Evolutionary conservation across 2,329 filamentous ascomycete genomes (phyloP).

Genomic region (Simplicillium sp.): DNA sequence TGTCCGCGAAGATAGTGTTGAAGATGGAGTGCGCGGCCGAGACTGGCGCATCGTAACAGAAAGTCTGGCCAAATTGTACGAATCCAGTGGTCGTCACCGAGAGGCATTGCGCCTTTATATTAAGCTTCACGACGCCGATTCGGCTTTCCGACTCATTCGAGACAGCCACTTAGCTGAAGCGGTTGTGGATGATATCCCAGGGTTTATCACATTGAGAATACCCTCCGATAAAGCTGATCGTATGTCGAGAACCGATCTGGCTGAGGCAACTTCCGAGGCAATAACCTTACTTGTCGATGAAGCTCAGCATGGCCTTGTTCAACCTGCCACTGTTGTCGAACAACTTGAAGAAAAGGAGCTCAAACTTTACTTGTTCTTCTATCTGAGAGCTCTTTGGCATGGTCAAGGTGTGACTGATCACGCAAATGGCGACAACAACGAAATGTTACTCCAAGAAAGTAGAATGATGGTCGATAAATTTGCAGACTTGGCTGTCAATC

Average conservation of each 20-base stretch:
- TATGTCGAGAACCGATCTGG: conserved; percentile 61
- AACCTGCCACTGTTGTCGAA: conserved; percentile 64
- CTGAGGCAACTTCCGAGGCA: conserved; percentile 72
- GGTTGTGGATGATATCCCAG: conserved; percentile 80
- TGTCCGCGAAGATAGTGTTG: conserved; percentile 64
- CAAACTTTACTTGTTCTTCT: conserved; percentile 80
- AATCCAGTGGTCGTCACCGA: conserved; percentile 69
- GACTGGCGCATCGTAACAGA: conserved; percentile 91
- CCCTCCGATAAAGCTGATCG: conserved; percentile 57
- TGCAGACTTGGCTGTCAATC: conserved; percentile 73
- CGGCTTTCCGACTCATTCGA: conserved; percentile 74
- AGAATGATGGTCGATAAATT: conserved; percentile 72
- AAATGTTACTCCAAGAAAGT: conserved; percentile 48
- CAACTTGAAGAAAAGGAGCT: conserved; percentile 64
- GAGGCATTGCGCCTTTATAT: conserved; percentile 89
- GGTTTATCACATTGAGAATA: conserved; percentile 81
- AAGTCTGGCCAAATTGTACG: conserved; percentile 72
- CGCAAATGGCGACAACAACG: conserved; percentile 37
- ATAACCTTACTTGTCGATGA: conserved; percentile 83
- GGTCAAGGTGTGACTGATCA: conserved; percentile 56
- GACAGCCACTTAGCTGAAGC: conserved; percentile 87
- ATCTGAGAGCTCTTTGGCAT: conserved; percentile 77
- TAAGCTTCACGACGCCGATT: conserved; percentile 81
- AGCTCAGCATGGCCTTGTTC: conserved; percentile 79
- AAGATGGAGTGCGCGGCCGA: conserved; percentile 60